Conservation (phyloP, 352 stramenopile genomes). For the Phytophthora agathidicida region DNA sequence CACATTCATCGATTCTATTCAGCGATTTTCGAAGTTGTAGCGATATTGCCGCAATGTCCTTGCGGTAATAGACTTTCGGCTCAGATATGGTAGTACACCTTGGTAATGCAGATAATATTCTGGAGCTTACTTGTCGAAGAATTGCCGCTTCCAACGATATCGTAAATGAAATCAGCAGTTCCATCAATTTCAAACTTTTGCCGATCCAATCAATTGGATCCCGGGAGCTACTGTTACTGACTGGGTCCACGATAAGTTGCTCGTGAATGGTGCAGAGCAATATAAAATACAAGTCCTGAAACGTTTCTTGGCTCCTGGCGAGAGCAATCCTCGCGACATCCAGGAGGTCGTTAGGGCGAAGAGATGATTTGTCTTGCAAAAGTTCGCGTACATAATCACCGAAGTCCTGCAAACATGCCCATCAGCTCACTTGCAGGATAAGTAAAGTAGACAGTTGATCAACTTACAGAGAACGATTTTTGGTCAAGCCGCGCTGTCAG, state of each 20-base stretch:
- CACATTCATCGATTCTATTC: background rate
- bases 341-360: slow-evolving; percentile 3
- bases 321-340: slow-evolving; percentile 11
- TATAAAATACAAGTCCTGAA: slow-evolving; percentile 38
- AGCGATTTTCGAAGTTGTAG: background rate
- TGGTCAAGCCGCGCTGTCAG: background rate
- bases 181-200: slow-evolving; percentile 29
- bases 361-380: background rate
- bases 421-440: background rate
- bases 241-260: slow-evolving; percentile 16
- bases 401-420: slow-evolving; percentile 6
- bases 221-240: background rate
- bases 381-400: slow-evolving; percentile 5
- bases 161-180: slow-evolving; percentile 32
- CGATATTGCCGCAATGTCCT: slow-evolving; percentile 18
- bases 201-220: slow-evolving; percentile 29
- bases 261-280: slow-evolving; percentile 43
- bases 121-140: slow-evolving; percentile 19
- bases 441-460: background rate
- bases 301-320: slow-evolving; percentile 5
- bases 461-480: slow-evolving; percentile 11
- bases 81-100: slow-evolving; percentile 3
- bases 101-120: slow-evolving; percentile 28
- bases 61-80: slow-evolving; percentile 15
- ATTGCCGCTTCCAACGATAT: slow-evolving; percentile 23